Evolutionary conservation across 352 stramenopile genomes (phyloP), one percentile per base, ranked within the genome.

Genomic region (Globisporangium yorkense): DNA sequence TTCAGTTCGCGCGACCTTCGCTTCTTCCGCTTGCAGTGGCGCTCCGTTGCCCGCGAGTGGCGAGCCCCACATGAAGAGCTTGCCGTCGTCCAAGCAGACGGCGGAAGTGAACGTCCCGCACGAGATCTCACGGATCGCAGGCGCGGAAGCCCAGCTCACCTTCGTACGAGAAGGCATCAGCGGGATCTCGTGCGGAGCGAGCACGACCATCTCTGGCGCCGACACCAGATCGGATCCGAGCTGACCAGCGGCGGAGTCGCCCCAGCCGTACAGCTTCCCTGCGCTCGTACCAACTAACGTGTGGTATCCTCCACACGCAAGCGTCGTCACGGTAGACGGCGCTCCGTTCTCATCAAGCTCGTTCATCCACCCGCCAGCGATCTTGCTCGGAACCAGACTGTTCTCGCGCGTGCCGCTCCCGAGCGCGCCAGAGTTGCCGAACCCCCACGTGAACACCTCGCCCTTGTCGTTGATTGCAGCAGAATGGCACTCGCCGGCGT

Each of bases 401-500:
- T 92, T 92, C 2, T 93, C 81, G 54, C 71, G 59, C 6, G 65
- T 72, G 1, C 74, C 83, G 43, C 80, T 77, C 5, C 87, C 87
- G 8, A 96, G 61, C 15, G 87, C 85, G 2, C 86, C 86, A 1
- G 84, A 94, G 29, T 65, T 79, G n/a, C 87, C 85, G 50, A 94
- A 94, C 0, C 87, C 86, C 86, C 86, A 96, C 16, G 84, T 95
- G 40, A 84, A 96, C 12, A 96, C 69, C 10, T 88, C 66, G 5
- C 86, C 87, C 1, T 78, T 62, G 39, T 67, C 55, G 37, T 62
- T 88, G 41, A 95, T 55, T 5, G 80, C 87, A 49, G 66, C 76
- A 1, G 86, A 94, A 46, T 96, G 87, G 48, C 84, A 92, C 55
- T 95, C 86, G 5, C 86, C 87, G 31, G 81, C 87, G 40, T 90